Base-by-base conservation (phyloP, 2,329 filamentous ascomycete genomes). In the Plectosphaerella plurivora region DNA sequence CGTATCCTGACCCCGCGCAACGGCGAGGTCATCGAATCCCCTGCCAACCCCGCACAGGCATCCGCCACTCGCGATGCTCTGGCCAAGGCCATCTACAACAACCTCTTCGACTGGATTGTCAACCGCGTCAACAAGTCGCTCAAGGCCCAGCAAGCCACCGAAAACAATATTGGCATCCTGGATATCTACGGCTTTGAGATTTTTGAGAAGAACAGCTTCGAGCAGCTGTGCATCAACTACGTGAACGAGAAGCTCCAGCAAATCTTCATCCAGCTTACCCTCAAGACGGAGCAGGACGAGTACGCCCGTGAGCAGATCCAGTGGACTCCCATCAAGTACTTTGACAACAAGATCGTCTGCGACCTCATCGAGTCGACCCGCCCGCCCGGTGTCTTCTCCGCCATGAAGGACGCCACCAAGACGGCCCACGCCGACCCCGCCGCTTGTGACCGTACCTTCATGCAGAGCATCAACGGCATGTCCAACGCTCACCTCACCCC, bases 121-220 rank as follows among this genome's bases (percentile, higher is more conserved):
- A 83, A 88, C 62, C 87, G 94, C 60, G 86, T 97, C 60, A 97
- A 97, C 71, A 82, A 86, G 59, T 96, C 93, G 5, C 73, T 97
- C 55, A 86, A 89, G 68, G 89, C 93, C 18, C 83, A 86, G 57
- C 88, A 89, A 47, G 73, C 83, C 0, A 82, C 92, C 4, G 75
- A 83, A 42, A 94, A 97, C 68, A 89, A 89, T 3, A 94, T 99
- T 60, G 94, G 94, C 65, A 97, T 99, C 65, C 79, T 99, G 60
- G 94, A 99, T 78, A 99, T 99, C 60, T 99, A 99, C 68, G 94
- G 94, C 3, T 99, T 99, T 65, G 94, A 99, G 68, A 99, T 99
- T 60, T 99, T 99, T 61, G 94, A 99, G 68, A 94, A 93, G 74
- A 99, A 99, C 75, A 97, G 90, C 59, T 99, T 99, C 64, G 94